phyloP scores from a whole-genome alignment of 2,329 filamentous ascomycete species.

The Bimuria novae-zelandiae region DNA sequence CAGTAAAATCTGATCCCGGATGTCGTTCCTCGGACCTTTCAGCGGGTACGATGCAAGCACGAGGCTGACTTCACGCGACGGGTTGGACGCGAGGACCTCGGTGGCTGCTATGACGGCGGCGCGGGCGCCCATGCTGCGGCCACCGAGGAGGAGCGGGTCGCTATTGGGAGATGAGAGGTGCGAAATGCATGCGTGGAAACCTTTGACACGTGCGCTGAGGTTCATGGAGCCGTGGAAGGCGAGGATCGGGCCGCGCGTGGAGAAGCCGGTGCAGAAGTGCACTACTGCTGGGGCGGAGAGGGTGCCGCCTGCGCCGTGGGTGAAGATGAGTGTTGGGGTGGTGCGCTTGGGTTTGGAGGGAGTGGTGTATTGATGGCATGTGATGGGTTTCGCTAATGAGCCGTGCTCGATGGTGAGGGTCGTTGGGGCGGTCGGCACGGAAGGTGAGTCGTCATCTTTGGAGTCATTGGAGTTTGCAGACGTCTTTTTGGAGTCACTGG shows the following conservation, averaged over 20 bases:
- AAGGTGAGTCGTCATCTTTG: not conserved
- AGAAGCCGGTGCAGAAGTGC: conserved; percentile 48
- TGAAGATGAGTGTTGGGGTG: conserved; percentile 44
- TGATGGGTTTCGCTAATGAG: conserved; percentile 25
- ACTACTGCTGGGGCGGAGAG: conserved; percentile 45
- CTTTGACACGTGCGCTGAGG: conserved; percentile 43
- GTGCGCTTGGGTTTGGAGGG: not conserved
- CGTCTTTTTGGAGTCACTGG: not conserved
- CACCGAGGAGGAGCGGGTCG: conserved; percentile 37
- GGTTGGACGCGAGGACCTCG: conserved; percentile 16
- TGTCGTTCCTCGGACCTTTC: conserved; percentile 39
- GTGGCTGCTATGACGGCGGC: conserved; percentile 48
- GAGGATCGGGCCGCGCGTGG: conserved; percentile 24
- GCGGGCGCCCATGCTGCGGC: conserved; percentile 51
- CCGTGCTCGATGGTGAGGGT: conserved; percentile 18
- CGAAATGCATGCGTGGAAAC: conserved; percentile 45
- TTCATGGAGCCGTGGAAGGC: conserved; percentile 51
- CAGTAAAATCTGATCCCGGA: conserved; percentile 47
- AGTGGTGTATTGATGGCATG: conserved; percentile 23
- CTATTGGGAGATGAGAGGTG: conserved; percentile 16
- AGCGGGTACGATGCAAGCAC: conserved; percentile 51
- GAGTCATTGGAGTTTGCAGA: not conserved
- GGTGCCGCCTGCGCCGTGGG: conserved; percentile 52
- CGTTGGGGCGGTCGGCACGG: not conserved
- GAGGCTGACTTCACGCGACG: conserved; percentile 20